Base-by-base conservation (phyloP, 306 rosid species). In the Trifolium repens region DNA sequence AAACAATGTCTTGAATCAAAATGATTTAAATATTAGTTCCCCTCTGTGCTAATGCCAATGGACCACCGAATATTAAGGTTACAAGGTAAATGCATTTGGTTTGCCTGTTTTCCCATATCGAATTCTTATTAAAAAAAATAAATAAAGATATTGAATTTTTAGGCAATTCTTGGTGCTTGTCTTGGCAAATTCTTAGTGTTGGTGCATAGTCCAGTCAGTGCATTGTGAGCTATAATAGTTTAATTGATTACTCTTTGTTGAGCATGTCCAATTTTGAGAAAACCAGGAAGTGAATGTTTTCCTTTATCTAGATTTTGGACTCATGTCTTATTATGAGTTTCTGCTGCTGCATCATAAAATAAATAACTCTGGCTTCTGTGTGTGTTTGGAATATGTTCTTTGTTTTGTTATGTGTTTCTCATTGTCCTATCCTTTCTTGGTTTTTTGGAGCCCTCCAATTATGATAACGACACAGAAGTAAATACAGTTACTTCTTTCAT, bases 101-200 rank as follows among this genome's bases (percentile, higher is more conserved):
- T 61, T 35, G 35, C 54, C 16, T 22, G 7, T 43, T 13, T 67
- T 17, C 52, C 30, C 37, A 5, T 12, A 69, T 81, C 80, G 35
- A 32, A 32, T 30, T 30, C 34, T 30, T 30, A 30, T 30, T 30
- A 30, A 4, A 30, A 30, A 30, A 30, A 30, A 30, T 30, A 82
- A n/a, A n/a, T 82, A 74, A 79, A 72, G 52, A 67, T 80, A 69
- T 81, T 37, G 73, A 71, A 78, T 82, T 82, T 85, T 47, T 87
- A 79, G 90, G 92, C 85, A 73, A 66, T 81, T 78, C 72, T 69
- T 81, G 88, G 82, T 77, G 85, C 86, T 66, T 81, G 71, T 78
- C 79, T 71, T 47, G 83, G 83, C 83, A 67, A 79, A 73, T 85
- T 85, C 78, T 72, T 85, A 74, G 85, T 62, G 76, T 87, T 30